Evolutionary conservation across 2,329 filamentous ascomycete species (phyloP), one percentile per base, ranked within the genome.

Genomic region (Pseudogymnoascus sp.): DNA sequence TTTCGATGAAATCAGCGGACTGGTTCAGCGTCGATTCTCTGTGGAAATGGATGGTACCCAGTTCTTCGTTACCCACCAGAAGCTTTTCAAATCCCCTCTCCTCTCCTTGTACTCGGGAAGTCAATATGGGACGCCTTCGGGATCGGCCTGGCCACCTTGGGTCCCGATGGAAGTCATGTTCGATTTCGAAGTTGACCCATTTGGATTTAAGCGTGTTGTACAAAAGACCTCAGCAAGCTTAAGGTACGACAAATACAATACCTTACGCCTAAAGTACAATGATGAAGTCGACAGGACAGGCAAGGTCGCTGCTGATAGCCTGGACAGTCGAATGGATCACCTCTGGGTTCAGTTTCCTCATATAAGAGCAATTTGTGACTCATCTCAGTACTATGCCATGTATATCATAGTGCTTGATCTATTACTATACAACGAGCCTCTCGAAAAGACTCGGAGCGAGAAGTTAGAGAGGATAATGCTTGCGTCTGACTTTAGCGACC

Each of bases 111-210:
- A 99, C 74, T 93, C 93, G 21, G 93, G 92, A 62, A 96, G 93
- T 75, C 88, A 87, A 65, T 99, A 99, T 72, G 96, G 96, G 38
- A 88, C 92, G 31, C 86, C 90, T 42, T 82, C 84, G 37, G 91
- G 91, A 8, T 91, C 92, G 2, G 87, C 90, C 14, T 99, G 96
- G 95, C 95, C 95, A 10, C 95, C 95, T 0, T 99, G 95, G 95
- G 91, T 97, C 56, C 95, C 95, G 0, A 88, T 99, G 78, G 95
- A 99, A 76, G 91, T 96, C 70, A 97, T 99, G 88, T 97, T 96
- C 71, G 93, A 97, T 75, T 99, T 97, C 75, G 81, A 93, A 67
- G 83, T 89, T 5, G 93, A 96, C 74, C 93, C 95, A 0, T 96
- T 96, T 71, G 95, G 96, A n/a, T 99, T 99, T 80, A 93, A 93